Percentiles rank a stretch among this genome's conserved stretches.
phyloP scores from a whole-genome alignment of 1,139 yeast species.

The Arxiozyma slooffiae region DNA sequence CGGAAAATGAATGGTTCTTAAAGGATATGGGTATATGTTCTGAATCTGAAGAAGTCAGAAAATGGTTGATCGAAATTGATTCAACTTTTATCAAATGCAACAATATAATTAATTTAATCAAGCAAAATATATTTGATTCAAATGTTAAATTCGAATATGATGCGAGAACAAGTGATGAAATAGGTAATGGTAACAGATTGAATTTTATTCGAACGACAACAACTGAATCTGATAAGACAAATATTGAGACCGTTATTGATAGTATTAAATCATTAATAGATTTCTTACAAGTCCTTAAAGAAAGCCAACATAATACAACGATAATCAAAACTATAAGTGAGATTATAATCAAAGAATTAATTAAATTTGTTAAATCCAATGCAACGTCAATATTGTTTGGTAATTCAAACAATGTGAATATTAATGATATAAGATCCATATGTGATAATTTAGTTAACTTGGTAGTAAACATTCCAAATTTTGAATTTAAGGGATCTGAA shows the following conservation, averaged over 20 bases:
- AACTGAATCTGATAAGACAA: background rate
- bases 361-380: slow-evolving; percentile 19
- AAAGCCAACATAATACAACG: slow-evolving; percentile 2
- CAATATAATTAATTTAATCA: slow-evolving; percentile 8
- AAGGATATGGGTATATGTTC: slow-evolving; percentile 18
- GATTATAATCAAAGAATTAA: slow-evolving; percentile 16
- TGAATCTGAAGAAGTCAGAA: slow-evolving; percentile 17
- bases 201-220: background rate
- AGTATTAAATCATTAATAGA: slow-evolving; percentile 13
- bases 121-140: slow-evolving; percentile 11
- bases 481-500: slow-evolving; percentile 16
- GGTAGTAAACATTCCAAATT: slow-evolving; percentile 12
- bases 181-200: background rate
- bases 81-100: slow-evolving; percentile 13
- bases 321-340: slow-evolving; percentile 15
- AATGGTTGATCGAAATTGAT: slow-evolving; percentile 10
- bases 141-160: slow-evolving; percentile 6
- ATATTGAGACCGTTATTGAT: slow-evolving; percentile 7
- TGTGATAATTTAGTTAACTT: slow-evolving; percentile 11
- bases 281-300: slow-evolving; percentile 11
- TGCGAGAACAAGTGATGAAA: no score
- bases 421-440: slow-evolving; percentile 7
- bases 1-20: slow-evolving; percentile 18
- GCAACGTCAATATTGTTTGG: slow-evolving; percentile 17
- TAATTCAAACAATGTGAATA: slow-evolving; percentile 8